Evolutionary conservation across 768 basidiomycete species (phyloP).

Genomic region (Termitomyces sp.): DNA sequence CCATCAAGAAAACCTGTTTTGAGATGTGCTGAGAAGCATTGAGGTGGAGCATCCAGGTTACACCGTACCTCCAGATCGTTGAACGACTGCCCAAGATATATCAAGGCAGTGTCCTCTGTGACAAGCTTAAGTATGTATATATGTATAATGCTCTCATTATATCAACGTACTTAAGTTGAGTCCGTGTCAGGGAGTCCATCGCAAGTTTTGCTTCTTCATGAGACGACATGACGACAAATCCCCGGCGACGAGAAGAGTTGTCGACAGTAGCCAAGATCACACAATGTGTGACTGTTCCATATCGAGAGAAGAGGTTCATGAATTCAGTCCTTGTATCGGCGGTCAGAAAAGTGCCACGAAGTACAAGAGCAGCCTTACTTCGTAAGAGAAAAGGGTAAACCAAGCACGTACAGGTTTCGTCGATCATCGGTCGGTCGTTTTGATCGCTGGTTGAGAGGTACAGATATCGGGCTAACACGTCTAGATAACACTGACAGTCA

Average conservation of each 20-base stretch:
- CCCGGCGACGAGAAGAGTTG: conserved; percentile 76
- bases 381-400: conserved; percentile 74
- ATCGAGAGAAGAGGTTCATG: conserved; percentile 51
- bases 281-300: conserved; percentile 66
- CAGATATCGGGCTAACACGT: conserved; percentile 28
- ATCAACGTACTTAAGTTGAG: conserved; percentile 55
- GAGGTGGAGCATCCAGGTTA: neutral
- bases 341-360: neutral
- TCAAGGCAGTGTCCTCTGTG: conserved; percentile 69
- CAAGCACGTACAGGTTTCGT: conserved; percentile 81
- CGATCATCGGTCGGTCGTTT: conserved; percentile 42
- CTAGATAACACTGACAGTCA: conserved; percentile 20
- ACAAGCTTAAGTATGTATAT: neutral
- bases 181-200: conserved; percentile 62
- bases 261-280: conserved; percentile 83
- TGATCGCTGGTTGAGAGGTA: conserved; percentile 18
- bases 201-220: conserved; percentile 68
- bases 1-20: conserved; percentile 71
- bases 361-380: conserved; percentile 41
- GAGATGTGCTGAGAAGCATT: neutral
- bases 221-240: conserved; percentile 76
- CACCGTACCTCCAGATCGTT: conserved; percentile 68
- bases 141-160: neutral
- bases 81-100: conserved; percentile 85
- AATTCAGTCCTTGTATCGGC: conserved; percentile 44